Conservation (phyloP, 108 stramenopile species). For the Poteriospumella lacustris region DNA sequence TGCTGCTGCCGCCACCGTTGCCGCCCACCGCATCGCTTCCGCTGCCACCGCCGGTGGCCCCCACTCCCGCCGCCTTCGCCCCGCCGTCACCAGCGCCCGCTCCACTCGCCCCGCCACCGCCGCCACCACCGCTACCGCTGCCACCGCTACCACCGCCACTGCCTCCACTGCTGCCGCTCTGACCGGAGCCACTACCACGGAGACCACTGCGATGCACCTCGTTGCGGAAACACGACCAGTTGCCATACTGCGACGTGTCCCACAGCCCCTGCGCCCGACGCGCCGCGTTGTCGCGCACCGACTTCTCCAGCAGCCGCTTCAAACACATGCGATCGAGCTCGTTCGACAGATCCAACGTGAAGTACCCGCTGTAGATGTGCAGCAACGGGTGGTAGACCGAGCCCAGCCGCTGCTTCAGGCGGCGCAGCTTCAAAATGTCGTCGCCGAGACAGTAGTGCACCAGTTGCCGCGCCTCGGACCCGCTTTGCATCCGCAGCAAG, state of each 20-base stretch:
- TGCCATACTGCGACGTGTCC: conserved; percentile 8
- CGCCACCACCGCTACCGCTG: too few relatives aligned
- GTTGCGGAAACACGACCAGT: conserved; percentile 6
- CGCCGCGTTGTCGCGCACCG: not conserved
- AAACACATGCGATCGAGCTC: not conserved
- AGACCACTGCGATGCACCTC: not conserved
- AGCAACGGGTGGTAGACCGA: not conserved
- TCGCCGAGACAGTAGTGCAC: not conserved
- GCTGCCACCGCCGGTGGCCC: too few relatives aligned
- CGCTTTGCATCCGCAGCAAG: not conserved
- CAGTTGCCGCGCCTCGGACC: not conserved
- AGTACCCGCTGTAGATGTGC: not conserved
- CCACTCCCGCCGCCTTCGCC: too few relatives aligned
- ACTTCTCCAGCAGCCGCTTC: not conserved
- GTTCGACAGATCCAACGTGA: not conserved
- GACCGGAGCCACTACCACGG: too few relatives aligned
- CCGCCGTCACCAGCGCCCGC: too few relatives aligned
- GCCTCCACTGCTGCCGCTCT: too few relatives aligned
- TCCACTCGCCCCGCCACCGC: too few relatives aligned
- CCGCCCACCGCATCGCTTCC: too few relatives aligned
- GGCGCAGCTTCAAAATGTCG: not conserved
- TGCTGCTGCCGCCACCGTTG: too few relatives aligned
- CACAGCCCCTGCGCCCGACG: not conserved
- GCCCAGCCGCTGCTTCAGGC: not conserved
- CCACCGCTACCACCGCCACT: too few relatives aligned